Evolutionary conservation across 1,284 basidiomycete genomes (phyloP), one percentile per base, ranked within the genome.

Genomic region (Naganishia cerealis): DNA sequence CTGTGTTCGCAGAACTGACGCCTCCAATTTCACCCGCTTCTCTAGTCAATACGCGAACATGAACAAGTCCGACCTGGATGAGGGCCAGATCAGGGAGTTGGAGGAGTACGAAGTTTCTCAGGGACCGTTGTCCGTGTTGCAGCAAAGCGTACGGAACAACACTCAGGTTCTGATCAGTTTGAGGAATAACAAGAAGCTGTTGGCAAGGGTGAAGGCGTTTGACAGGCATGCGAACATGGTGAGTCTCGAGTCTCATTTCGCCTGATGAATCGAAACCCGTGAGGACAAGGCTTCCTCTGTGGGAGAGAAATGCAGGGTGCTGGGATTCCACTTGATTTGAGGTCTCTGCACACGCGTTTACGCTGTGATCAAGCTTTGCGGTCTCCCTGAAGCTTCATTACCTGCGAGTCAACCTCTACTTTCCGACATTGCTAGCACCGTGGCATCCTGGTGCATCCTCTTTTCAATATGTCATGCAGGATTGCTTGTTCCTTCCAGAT

Each of bases 181-280:
- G 70, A 85, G 96, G 75, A 99, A 99, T 84, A 97, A 99, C 86
- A 97, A 96, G 83, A 99, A 99, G 82, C 84, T 99, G 39, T 85
- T 99, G 69, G 96, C 93, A 50, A 87, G 95, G 68, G 95, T 99
- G 69, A 99, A 99, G 82, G 96, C 96, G 0, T 99, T 99, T 81
- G 96, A 99, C 81, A 86, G 96, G 77, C 96, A 99, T 81, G 91
- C 91, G 74, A 99, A 99, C 80, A 98, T 99, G 95, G 96, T 92
- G 66, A 67, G 69, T 70, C 36, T 29, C 4, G 29, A 3, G 16
- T 33, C 21, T 18, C 24, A 10, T 52, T 29, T 57, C 5, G 42
- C n/a, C 29, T 29, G 7, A 38, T 21, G 54, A 2, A 16, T 36
- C 4, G 38, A 26, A 7, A 16, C 54, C 1, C 16, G 26, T 16